Conservation (phyloP, 2,329 filamentous ascomycete species). For the Bipolaris victoriae region DNA sequence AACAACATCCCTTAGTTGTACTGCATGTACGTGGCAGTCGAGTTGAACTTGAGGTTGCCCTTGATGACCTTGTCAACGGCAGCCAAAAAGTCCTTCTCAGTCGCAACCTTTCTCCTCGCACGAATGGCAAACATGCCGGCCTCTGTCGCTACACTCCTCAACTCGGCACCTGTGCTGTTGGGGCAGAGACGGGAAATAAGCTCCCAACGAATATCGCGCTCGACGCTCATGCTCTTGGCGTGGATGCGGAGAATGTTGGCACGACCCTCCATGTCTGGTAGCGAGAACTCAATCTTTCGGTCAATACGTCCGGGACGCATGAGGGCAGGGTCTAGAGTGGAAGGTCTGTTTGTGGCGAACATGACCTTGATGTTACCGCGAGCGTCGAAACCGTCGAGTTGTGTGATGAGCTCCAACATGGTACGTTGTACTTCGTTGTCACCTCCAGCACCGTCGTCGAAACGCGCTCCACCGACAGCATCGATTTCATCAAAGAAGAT, state of each 20-base stretch:
- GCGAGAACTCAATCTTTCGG: conserved; percentile 97
- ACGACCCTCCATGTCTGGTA: conserved; percentile 94
- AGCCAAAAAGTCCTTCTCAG: conserved; percentile 97
- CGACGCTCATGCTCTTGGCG: conserved; percentile 99
- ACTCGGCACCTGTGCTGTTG: conserved; percentile 94
- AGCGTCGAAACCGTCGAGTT: conserved; percentile 94
- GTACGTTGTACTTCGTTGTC: conserved; percentile 98
- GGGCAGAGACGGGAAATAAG: conserved; percentile 96
- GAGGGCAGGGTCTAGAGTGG: conserved; percentile 92
- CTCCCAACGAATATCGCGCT: conserved; percentile 98
- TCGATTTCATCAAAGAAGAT: conserved; percentile 99
- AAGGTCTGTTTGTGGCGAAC: conserved; percentile 97
- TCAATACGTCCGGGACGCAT: conserved; percentile 98
- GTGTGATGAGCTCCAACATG: conserved; percentile 97
- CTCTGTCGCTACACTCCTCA: conserved; percentile 96
- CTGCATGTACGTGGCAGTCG: conserved; percentile 96
- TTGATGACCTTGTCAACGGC: conserved; percentile 99
- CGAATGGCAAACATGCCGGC: conserved; percentile 98
- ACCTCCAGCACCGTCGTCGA: conserved; percentile 94
- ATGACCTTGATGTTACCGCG: conserved; percentile 99
- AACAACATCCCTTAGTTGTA: conserved; percentile 74
- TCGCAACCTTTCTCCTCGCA: conserved; percentile 92
- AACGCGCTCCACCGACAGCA: conserved; percentile 92
- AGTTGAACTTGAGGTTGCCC: conserved; percentile 99
- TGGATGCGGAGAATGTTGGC: conserved; percentile 98